Conservation (phyloP, 164 flowering plant genomes). For the Houttuynia cordata region DNA sequence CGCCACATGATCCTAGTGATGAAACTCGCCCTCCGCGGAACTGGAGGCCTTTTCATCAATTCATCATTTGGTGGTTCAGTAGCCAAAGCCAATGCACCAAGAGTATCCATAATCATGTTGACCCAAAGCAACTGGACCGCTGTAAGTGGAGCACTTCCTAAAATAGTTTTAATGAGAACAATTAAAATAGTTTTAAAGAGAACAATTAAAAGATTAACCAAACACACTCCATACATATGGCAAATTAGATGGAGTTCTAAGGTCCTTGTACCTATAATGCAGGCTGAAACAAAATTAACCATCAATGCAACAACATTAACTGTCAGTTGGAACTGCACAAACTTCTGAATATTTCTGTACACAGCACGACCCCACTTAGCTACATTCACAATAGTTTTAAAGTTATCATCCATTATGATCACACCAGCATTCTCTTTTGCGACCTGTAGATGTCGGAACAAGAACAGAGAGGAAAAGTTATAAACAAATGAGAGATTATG, state of each 20-base stretch:
- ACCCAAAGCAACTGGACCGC: constrained; percentile 94
- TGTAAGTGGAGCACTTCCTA: constrained; percentile 80
- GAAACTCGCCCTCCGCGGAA: constrained; percentile 74
- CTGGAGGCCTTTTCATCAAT: constrained; percentile 58
- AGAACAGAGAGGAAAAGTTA: too few relatives aligned
- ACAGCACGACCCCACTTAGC: constrained; percentile 95
- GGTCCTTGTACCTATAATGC: too few relatives aligned
- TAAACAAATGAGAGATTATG: too few relatives aligned
- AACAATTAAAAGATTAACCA: too few relatives aligned
- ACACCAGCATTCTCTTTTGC: constrained; percentile 97
- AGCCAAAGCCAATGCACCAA: constrained; percentile 91
- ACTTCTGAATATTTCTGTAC: constrained; percentile 77
- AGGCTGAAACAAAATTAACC: constrained; percentile 84
- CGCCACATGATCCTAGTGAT: constrained; percentile 94
- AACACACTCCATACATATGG: too few relatives aligned
- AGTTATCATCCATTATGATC: constrained; percentile 79
- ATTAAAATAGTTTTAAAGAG: too few relatives aligned
- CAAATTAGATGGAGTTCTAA: too few relatives aligned
- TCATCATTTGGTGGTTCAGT: constrained; percentile 83
- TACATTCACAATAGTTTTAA: constrained; percentile 75
- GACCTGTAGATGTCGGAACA: constrained; percentile 47
- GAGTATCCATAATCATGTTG: constrained; percentile 93
- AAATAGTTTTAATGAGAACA: constrained; percentile 2
- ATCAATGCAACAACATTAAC: constrained; percentile 76
- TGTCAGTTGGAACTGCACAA: constrained; percentile 84